Evolutionary conservation across 345 rosid species (phyloP).

Genomic region (Populus euphratica): DNA sequence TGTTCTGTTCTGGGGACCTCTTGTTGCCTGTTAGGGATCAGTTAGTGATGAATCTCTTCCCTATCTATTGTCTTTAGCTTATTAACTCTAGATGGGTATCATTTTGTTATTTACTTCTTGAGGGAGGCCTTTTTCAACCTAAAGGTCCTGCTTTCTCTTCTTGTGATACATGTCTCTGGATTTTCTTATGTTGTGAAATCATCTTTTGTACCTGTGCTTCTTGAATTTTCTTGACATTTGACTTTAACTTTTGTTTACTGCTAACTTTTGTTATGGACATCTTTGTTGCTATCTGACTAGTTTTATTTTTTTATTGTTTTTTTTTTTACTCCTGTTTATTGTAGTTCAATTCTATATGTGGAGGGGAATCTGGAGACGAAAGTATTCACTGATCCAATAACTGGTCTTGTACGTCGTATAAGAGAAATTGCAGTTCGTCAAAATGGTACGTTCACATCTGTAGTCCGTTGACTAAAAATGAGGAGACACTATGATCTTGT

Average conservation of each 20-base stretch:
- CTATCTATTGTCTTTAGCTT: no score
- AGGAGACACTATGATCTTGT: no score
- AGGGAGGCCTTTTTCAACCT: background rate
- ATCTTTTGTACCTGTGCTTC: background rate
- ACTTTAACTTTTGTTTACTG: slow-evolving; percentile 1
- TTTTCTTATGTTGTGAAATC: background rate
- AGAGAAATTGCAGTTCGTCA: slow-evolving; percentile 79
- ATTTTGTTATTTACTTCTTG: background rate
- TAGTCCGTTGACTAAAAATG: background rate
- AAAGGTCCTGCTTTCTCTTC: background rate
- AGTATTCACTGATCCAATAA: slow-evolving; percentile 64
- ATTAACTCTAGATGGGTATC: no score
- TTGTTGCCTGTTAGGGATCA: no score
- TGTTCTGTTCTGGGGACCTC: no score
- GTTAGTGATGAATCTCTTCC: no score
- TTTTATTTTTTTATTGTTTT: background rate
- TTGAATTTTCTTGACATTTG: background rate
- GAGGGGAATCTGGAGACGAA: slow-evolving; percentile 93
- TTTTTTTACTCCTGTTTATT: slow-evolving; percentile 7
- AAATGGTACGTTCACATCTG: slow-evolving; percentile 44
- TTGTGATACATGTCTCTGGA: background rate
- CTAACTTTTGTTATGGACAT: slow-evolving; percentile 1
- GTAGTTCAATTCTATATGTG: slow-evolving; percentile 57
- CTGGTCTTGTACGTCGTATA: slow-evolving; percentile 69
- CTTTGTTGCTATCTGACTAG: background rate